These are phyloP conservation scores for Sphaerulina musiva DNA, from an alignment of 2,329 filamentous ascomycete species.

Conservation along the genomic window DNA sequence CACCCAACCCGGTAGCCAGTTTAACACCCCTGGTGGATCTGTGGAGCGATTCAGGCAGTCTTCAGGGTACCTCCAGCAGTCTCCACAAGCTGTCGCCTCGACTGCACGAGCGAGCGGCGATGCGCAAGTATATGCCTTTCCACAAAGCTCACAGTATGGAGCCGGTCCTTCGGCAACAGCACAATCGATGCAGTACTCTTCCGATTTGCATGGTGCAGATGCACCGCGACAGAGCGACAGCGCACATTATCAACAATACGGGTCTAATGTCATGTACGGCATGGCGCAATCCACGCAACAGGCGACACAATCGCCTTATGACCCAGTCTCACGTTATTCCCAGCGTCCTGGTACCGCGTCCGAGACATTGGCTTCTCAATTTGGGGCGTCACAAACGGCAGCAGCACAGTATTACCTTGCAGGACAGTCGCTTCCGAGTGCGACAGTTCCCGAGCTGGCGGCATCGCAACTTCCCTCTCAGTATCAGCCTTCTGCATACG, in stretches of 20 bases:
- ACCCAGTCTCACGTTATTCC: constrained; percentile 67
- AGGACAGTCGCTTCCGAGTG: constrained; percentile 53
- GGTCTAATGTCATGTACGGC: constrained; percentile 64
- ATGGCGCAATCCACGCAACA: constrained; percentile 54
- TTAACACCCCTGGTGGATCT: constrained; percentile 41
- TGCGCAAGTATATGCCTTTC: constrained; percentile 46
- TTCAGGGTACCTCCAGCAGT: constrained; percentile 38
- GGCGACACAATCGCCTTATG: constrained; percentile 59
- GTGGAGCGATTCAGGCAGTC: constrained; percentile 46
- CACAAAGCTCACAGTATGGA: constrained; percentile 51
- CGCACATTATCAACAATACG: constrained; percentile 49
- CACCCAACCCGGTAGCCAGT: constrained; percentile 37
- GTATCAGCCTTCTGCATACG: constrained; percentile 54
- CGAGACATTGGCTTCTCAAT: constrained; percentile 64
- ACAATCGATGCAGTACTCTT: constrained; percentile 51
- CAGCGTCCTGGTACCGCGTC: constrained; percentile 69
- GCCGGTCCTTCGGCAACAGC: constrained; percentile 49
- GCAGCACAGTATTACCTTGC: constrained; percentile 60
- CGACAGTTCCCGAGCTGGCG: constrained; percentile 52
- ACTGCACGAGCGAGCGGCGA: constrained; percentile 35
- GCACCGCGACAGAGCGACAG: constrained; percentile 46
- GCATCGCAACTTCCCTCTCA: constrained; percentile 61
- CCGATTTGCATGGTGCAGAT: constrained; percentile 45
- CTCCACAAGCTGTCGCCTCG: constrained; percentile 39
- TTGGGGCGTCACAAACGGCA: constrained; percentile 56